phyloP scores from a whole-genome alignment of 352 stramenopile species.

The Ochromonadaceae sp. region DNA sequence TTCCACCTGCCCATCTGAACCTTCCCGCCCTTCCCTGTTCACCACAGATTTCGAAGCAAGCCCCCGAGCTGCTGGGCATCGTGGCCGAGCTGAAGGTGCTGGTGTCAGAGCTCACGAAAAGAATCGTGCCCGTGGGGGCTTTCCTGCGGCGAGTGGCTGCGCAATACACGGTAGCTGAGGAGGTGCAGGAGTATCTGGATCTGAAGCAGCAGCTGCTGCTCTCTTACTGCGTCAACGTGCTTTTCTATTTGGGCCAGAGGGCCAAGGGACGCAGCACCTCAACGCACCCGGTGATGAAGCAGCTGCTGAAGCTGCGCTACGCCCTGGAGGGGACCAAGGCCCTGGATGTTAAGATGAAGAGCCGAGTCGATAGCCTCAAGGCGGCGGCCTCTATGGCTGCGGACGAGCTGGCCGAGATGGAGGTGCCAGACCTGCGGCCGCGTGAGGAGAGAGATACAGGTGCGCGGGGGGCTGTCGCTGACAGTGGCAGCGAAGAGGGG shows the following conservation, averaged over 20 bases:
- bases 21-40: too few relatives aligned
- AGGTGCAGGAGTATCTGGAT: conserved; percentile 33
- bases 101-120: conserved; percentile 35
- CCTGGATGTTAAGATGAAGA: too few relatives aligned
- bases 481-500: background rate
- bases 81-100: conserved; percentile 39
- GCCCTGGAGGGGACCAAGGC: too few relatives aligned
- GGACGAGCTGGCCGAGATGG: background rate
- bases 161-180: conserved; percentile 16
- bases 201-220: conserved; percentile 37
- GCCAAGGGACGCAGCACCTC: conserved; percentile 10
- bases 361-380: background rate
- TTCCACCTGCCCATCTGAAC: too few relatives aligned
- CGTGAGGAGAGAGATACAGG: background rate
- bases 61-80: conserved; percentile 27
- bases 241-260: conserved; percentile 37
- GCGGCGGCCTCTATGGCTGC: background rate
- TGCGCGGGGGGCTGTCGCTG: too few relatives aligned
- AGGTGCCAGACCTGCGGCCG: background rate
- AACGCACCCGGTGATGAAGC: conserved; percentile 18
- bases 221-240: conserved; percentile 34
- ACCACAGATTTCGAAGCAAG: conserved; percentile 10
- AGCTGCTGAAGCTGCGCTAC: background rate
- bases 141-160: conserved; percentile 23
- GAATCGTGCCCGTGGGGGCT: conserved; percentile 26